Evolutionary conservation across 306 rosid species (phyloP).

Genomic region (Luffa acutangula): DNA sequence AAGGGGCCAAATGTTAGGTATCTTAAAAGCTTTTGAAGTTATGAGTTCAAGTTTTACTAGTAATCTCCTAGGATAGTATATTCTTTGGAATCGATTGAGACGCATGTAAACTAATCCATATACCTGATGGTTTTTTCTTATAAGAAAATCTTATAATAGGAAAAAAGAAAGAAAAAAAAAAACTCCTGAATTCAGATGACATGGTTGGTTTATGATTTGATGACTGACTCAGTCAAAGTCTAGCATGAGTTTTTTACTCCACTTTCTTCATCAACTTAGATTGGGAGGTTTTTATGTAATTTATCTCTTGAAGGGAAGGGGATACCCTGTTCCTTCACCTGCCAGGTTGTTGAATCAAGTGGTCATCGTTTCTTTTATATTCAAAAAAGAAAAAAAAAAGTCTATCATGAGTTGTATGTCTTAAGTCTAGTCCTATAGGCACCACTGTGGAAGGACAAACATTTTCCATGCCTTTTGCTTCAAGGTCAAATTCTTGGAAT

Average conservation of each 20-base stretch:
- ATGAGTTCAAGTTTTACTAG: not conserved
- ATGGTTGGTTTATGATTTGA: not conserved
- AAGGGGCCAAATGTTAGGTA: not conserved
- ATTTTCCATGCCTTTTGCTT: not conserved
- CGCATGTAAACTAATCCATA: not conserved
- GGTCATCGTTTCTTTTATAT: too few species aligned
- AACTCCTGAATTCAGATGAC: not conserved
- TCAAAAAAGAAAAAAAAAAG: not conserved
- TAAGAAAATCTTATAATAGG: not conserved
- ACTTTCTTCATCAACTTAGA: too few species aligned
- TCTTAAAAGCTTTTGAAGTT: not conserved
- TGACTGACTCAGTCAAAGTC: not conserved
- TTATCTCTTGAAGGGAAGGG: too few species aligned
- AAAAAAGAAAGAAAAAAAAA: not conserved
- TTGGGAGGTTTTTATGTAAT: too few species aligned
- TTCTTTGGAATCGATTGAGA: not conserved
- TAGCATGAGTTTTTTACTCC: too few species aligned
- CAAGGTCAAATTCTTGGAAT: not conserved
- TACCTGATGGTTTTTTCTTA: not conserved
- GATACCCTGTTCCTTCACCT: too few species aligned
- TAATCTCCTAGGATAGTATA: not conserved
- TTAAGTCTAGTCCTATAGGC: not conserved
- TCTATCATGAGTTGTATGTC: not conserved
- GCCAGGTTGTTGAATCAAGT: too few species aligned
- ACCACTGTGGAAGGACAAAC: not conserved